A percentile compares a stretch with the other conserved stretches of the same genome.
Evolutionary conservation across 1,284 basidiomycete species (phyloP).

Genomic region (Tausonia pullulans): DNA sequence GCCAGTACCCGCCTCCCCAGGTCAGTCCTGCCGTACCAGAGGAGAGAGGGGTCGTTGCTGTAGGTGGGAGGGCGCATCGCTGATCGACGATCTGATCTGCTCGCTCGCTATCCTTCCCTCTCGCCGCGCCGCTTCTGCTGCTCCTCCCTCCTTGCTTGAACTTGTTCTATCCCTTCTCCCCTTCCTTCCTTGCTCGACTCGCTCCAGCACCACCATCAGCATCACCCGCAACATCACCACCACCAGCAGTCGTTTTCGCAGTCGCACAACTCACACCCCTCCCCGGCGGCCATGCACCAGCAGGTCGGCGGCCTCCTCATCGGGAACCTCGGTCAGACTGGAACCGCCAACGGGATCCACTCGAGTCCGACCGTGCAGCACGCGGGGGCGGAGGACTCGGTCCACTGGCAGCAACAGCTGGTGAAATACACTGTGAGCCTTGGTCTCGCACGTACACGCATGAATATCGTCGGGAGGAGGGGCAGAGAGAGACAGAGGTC

Average conservation of each 20-base stretch:
- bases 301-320: conserved; percentile 14
- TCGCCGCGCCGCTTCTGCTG: neutral
- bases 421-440: conserved; percentile 16
- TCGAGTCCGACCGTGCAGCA: conserved; percentile 10
- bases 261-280: conserved; percentile 8
- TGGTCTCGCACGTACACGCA: too few relatives aligned
- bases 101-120: too few relatives aligned
- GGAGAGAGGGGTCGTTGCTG: neutral
- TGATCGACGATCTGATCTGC: neutral
- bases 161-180: neutral
- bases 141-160: neutral
- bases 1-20: conserved; percentile 9
- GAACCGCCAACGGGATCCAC: conserved; percentile 5
- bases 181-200: neutral
- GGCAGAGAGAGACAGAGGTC: neutral
- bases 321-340: conserved; percentile 7
- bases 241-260: conserved; percentile 4
- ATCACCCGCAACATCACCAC: conserved; percentile 13
- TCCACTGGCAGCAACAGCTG: conserved; percentile 36
- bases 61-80: neutral
- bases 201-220: conserved; percentile 9
- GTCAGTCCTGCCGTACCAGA: neutral
- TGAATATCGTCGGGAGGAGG: conserved; percentile 18
- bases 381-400: conserved; percentile 15
- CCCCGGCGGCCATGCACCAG: conserved; percentile 12